Percentiles rank a stretch among this genome's conserved stretches.
Conservation (phyloP, 176 grass and related monocot genomes). For the Musa acuminata region DNA sequence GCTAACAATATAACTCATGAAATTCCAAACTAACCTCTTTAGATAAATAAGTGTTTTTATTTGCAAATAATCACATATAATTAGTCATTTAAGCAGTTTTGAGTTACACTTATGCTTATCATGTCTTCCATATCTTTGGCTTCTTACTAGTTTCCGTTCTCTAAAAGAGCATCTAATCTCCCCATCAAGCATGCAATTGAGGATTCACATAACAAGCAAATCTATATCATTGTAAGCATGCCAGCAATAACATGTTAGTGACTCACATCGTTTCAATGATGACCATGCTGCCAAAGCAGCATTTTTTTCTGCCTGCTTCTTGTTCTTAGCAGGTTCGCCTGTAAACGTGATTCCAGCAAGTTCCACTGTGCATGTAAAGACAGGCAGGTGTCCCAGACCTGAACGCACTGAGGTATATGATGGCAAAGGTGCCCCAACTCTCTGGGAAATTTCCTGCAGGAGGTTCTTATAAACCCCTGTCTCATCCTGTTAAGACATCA, state of each 20-base stretch:
- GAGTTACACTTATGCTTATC: not conserved
- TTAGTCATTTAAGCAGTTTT: not conserved
- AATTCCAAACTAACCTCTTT: too few species aligned
- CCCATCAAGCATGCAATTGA: not conserved
- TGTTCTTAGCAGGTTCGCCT: conserved; percentile 82
- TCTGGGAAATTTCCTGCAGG: conserved; percentile 91
- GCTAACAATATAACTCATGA: too few species aligned
- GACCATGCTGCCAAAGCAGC: conserved; percentile 82
- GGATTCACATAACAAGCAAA: not conserved
- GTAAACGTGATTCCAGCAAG: conserved; percentile 80
- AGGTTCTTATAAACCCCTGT: conserved; percentile 98
- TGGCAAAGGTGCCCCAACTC: conserved; percentile 81
- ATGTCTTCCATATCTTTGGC: not conserved
- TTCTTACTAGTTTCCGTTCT: not conserved
- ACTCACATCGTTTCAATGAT: conserved; percentile 85
- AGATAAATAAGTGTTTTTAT: too few species aligned
- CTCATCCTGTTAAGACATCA: conserved; percentile 60
- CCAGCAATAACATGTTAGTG: not conserved
- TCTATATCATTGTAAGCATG: conserved; percentile 24
- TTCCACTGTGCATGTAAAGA: conserved; percentile 97
- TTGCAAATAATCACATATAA: too few species aligned
- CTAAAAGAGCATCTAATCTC: not conserved
- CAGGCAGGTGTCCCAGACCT: conserved; percentile 76
- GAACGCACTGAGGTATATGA: conserved; percentile 71
- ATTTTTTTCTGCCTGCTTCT: conserved; percentile 98